phyloP scores from a whole-genome alignment of 768 basidiomycete species.

The Mycena capillaripes region DNA sequence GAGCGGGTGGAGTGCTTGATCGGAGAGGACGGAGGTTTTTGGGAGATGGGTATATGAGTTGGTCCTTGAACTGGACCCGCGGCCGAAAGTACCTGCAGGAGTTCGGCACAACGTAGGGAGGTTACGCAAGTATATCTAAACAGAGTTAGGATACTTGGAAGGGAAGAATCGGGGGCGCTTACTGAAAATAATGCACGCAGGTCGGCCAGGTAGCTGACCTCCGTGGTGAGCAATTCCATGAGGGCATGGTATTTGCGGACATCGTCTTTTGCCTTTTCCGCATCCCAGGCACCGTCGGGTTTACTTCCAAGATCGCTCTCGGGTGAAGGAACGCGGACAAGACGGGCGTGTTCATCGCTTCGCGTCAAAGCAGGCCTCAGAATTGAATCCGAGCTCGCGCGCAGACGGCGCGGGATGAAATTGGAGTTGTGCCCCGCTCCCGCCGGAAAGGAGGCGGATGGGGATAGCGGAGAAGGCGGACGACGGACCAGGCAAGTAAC shows the following conservation, averaged over 20 bases:
- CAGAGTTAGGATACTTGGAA: constrained; percentile 22
- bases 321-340: background rate
- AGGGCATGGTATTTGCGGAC: constrained; percentile 79
- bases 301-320: constrained; percentile 25
- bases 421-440: constrained; percentile 49
- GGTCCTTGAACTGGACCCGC: constrained; percentile 58
- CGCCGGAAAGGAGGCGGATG: constrained; percentile 64
- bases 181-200: constrained; percentile 84
- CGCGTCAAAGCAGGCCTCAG: background rate
- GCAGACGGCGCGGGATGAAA: constrained; percentile 31
- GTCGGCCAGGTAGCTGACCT: constrained; percentile 86
- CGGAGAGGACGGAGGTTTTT: constrained; percentile 37
- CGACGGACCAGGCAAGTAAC: constrained; percentile 50
- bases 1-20: constrained; percentile 40
- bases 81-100: constrained; percentile 56
- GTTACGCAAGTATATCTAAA: constrained; percentile 75
- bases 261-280: constrained; percentile 59
- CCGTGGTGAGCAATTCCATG: constrained; percentile 87
- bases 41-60: constrained; percentile 57
- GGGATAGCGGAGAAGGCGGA: constrained; percentile 49
- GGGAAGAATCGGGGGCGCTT: constrained; percentile 40
- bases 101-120: constrained; percentile 64
- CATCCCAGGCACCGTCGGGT: constrained; percentile 38
- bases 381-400: constrained; percentile 27
- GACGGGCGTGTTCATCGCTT: background rate